These are phyloP conservation scores for Triglochin maritima DNA, from an alignment of 106 monocot genomes.

Conservation along the genomic window DNA sequence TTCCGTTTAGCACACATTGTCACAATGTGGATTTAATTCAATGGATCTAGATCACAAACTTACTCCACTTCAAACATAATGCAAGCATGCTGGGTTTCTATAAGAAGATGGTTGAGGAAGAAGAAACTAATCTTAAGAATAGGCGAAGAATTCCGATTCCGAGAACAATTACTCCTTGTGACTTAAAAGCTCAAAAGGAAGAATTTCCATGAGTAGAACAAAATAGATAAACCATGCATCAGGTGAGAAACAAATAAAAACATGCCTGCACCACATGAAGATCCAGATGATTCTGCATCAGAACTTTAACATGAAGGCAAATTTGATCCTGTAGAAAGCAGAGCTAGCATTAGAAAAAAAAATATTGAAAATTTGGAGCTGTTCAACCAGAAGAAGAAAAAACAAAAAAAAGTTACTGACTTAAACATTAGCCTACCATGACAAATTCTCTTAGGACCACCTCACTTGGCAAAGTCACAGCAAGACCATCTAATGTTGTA, in stretches of 20 bases:
- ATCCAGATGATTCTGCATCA: slow-evolving; percentile 54
- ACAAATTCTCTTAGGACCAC: slow-evolving; percentile 57
- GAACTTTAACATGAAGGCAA: slow-evolving; percentile 65
- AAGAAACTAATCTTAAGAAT: too few species aligned
- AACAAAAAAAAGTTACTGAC: neutral
- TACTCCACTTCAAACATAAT: too few species aligned
- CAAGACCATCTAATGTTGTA: slow-evolving; percentile 53
- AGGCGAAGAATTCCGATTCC: too few species aligned
- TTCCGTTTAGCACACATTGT: too few species aligned
- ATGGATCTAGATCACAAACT: too few species aligned
- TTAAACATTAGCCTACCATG: slow-evolving; percentile 24
- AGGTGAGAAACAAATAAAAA: neutral
- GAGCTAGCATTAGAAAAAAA: neutral
- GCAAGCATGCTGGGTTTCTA: too few species aligned
- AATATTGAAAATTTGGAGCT: neutral
- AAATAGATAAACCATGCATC: too few species aligned
- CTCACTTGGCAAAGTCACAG: slow-evolving; percentile 44
- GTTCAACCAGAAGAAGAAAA: neutral
- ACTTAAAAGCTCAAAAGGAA: too few species aligned
- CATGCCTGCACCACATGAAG: slow-evolving; percentile 62
- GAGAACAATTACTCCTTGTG: too few species aligned
- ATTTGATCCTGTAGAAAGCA: slow-evolving; percentile 44
- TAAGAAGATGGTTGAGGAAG: too few species aligned
- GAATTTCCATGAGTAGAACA: too few species aligned
- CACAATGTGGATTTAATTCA: too few species aligned